Evolutionary conservation across 345 rosid species (phyloP), one percentile per base, ranked within the genome.

Genomic region (Psidium friedrichsthalianum): DNA sequence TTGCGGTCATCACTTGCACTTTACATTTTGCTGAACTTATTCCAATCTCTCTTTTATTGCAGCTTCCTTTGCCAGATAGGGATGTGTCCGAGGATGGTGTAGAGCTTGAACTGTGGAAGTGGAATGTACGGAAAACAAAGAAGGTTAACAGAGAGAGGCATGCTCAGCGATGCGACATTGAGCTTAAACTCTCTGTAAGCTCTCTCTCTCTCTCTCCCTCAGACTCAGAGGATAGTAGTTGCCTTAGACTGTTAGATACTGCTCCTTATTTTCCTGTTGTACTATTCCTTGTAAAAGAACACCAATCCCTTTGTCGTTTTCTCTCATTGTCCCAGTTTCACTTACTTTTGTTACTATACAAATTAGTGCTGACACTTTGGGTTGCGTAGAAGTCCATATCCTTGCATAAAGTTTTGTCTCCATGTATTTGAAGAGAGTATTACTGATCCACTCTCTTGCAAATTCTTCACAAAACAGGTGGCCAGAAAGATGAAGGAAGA

Each of bases 141-240:
- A 98, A 95, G 90, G 93, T 91, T 86, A 98, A 98, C 89, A 91
- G 93, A 82, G 99, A 98, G 94, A 92, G 98, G 87, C 95, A 98
- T 93, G 93, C 99, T 59, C 94, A 89, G 85, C 92, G 98, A 82
- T 98, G 99, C 86, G 98, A 96, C 90, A 91, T 90, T 69, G 99
- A 98, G 89, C 98, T 98, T 87, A 96, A 96, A 86, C 98, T 98
- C 84, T 92, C 97, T 84, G 99, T 96, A 94, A 95, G 95, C 87
- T 86, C 36, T 76, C 64, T 84, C 74, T 59, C 54, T 51, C 61
- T 49, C 25, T 59, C 69, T 76, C 51, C 59, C 14, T 55, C 83
- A 32, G 78, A 32, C 44, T 69, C 47, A 69, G 25, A 69, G 47
- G 78, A 69, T 69, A 18, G 47, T 64, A 21, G 24, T 32, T 69